phyloP scores from a whole-genome alignment of 495 filamentous ascomycete genomes.

The Penicillium alfredii region DNA sequence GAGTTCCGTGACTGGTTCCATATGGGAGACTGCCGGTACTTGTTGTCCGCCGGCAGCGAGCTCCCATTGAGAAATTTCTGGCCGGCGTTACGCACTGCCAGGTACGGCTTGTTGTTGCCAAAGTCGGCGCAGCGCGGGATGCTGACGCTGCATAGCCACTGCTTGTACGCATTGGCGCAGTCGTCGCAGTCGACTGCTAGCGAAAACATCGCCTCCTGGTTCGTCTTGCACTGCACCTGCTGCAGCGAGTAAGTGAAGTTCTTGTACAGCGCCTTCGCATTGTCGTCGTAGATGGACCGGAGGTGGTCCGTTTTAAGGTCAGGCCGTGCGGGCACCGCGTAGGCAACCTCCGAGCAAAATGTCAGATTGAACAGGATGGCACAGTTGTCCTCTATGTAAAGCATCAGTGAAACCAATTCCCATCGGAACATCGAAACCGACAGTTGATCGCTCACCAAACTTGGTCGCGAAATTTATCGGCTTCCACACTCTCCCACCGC shows the following conservation, averaged over 20 bases:
- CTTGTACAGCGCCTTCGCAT: conserved; percentile 53
- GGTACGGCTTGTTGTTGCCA: conserved; percentile 45
- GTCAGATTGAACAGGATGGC: conserved; percentile 73
- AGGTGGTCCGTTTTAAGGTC: conserved; percentile 40
- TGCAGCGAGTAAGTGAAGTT: conserved; percentile 77
- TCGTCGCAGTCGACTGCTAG: conserved; percentile 67
- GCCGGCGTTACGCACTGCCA: conserved; percentile 62
- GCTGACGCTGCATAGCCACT: conserved; percentile 89
- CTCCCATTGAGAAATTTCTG: conserved; percentile 64
- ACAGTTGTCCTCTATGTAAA: conserved; percentile 66
- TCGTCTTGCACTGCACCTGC: conserved; percentile 79
- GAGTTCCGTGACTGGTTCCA: conserved; percentile 57
- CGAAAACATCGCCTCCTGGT: conserved; percentile 66
- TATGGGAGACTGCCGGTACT: conserved; percentile 24
- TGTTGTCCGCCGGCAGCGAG: conserved; percentile 32
- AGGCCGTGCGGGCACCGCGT: conserved; percentile 81
- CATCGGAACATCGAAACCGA: conserved; percentile 12
- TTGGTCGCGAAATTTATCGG: conserved; percentile 69
- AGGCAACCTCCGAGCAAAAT: conserved; percentile 81
- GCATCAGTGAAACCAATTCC: conserved; percentile 11
- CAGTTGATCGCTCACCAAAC: conserved; percentile 47
- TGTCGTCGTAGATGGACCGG: conserved; percentile 62
- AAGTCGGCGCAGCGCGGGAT: conserved; percentile 91
- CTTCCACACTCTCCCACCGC: conserved; percentile 67
- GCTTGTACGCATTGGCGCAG: conserved; percentile 76